Base-by-base conservation (phyloP, 2,329 filamentous ascomycete genomes). In the Microascus cirrosus region DNA sequence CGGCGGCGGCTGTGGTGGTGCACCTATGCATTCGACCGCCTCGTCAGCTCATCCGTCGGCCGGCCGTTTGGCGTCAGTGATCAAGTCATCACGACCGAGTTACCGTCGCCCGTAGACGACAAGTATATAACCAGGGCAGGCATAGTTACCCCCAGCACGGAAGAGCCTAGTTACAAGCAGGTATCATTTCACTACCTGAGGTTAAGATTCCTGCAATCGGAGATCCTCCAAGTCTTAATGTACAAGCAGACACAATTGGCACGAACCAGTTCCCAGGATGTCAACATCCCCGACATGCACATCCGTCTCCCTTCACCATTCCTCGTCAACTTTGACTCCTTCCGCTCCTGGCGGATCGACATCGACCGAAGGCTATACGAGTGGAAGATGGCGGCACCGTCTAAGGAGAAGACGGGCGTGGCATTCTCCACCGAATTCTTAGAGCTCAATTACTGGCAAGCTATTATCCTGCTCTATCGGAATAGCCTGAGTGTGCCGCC, bases 361-460 rank as follows among this genome's bases (percentile, higher is more conserved):
- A 89, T 97, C 57, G 92, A 96, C 68, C 80, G 82, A 60, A 82
- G 93, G 42, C 73, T 97, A 50, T 85, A 84, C 63, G 85, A 93
- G 63, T 97, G 93, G 94, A 94, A 93, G 69, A 84, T 85, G 32
- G 85, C 84, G 5, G 87, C 91, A 1, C 94, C 93, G 0, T 86
- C 82, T 0, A 85, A 87, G 61, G 73, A 82, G 24, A 84, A 94
- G 59, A 95, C 90, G 0, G 92, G 92, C 1, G 94, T 97, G 2
- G 84, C 84, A 3, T 97, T 97, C 69, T 91, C 89, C 0, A 85
- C 89, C 1, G 87, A 96, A 58, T 96, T 97, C 65, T 73, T 96
- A 4, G 90, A 96, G 65, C 79, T 97, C 60, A 97, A 97, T 70
- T 97, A 97, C 71, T 97, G 93, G 92, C 93, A 96, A 69, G 90